Evolutionary conservation across 805 yeast species (phyloP), one percentile per base, ranked within the genome.

Genomic region (Suhomyces tanzawaensis): DNA sequence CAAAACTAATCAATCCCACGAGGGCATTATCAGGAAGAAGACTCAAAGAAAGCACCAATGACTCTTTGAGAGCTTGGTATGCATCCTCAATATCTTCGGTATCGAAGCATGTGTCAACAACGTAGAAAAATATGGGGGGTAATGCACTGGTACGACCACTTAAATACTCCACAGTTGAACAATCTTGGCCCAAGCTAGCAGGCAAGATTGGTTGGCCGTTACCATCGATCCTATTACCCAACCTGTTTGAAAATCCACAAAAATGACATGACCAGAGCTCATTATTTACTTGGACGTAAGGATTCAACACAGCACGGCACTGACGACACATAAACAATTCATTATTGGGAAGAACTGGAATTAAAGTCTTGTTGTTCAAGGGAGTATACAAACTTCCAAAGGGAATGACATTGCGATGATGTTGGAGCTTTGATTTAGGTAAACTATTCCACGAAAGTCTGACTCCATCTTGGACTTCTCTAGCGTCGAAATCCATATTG

Each of bases 401-500:
- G 2, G 85, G 85, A 8, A 79, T 71, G 1, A 74, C 68, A 34
- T 74, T 67, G 36, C 81, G 56, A 22, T 69, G 65, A 35, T 76
- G 74, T 33, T 77, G 81, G 29, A 69, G 61, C 49, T 71, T 74
- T n/a, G 77, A 65, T 29, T 71, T 63, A 4, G 85, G 85, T 11
- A 81, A 58, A 7, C 67, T 63, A 54, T 81, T 83, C 89, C 93
- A 85, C 5, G 90, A 72, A 56, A 81, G 72, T 51, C 93, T 75
- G 28, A 83, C 76, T 33, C 93, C 93, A 48, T 84, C 83, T 37
- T 62, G 56, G 55, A 85, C 93, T 56, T 85, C 95, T 48, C 72
- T 62, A 13, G 66, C 66, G 50, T 76, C 81, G 48, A 77, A 75
- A 46, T 62, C 62, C 73, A 68, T 68, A 13, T 19, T 39, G 17